Conservation (phyloP, 2,329 filamentous ascomycete genomes). For the Fusarium pseudonygamai region DNA sequence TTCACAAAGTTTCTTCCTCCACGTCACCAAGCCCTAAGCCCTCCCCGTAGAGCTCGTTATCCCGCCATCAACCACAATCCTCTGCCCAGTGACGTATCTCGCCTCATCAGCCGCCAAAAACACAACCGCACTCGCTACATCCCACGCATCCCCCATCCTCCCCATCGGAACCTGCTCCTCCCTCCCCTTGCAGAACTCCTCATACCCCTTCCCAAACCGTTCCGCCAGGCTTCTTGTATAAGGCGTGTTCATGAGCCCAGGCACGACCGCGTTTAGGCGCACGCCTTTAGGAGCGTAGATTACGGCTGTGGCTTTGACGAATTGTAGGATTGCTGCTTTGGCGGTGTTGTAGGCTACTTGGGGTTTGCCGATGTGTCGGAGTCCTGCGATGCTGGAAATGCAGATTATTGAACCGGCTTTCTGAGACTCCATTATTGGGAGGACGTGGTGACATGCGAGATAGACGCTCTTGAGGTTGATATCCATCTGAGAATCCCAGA, state of each 20-base stretch:
- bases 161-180: conserved; percentile 67
- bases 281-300: conserved; percentile 59
- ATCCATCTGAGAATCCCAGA: conserved; percentile 63
- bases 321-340: conserved; percentile 62
- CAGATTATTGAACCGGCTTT: conserved; percentile 55
- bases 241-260: conserved; percentile 66
- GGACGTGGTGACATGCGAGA: conserved; percentile 59
- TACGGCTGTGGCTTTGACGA: conserved; percentile 59
- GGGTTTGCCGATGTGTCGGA: conserved; percentile 59
- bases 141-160: conserved; percentile 67
- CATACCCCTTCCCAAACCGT: conserved; percentile 55
- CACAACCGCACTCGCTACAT: conserved; percentile 65
- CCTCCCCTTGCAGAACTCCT: conserved; percentile 60
- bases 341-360: conserved; percentile 64
- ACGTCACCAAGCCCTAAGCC: background rate
- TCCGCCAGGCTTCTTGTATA: conserved; percentile 57
- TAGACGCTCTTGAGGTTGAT: conserved; percentile 67
- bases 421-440: conserved; percentile 65
- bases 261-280: conserved; percentile 64
- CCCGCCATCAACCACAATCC: conserved; percentile 60
- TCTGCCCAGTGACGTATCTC: conserved; percentile 67
- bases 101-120: conserved; percentile 68
- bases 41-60: conserved; percentile 53
- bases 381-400: conserved; percentile 60
- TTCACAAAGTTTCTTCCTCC: background rate